Conservation (phyloP, 2,329 filamentous ascomycete species). For the Coleophoma crateriformis region DNA sequence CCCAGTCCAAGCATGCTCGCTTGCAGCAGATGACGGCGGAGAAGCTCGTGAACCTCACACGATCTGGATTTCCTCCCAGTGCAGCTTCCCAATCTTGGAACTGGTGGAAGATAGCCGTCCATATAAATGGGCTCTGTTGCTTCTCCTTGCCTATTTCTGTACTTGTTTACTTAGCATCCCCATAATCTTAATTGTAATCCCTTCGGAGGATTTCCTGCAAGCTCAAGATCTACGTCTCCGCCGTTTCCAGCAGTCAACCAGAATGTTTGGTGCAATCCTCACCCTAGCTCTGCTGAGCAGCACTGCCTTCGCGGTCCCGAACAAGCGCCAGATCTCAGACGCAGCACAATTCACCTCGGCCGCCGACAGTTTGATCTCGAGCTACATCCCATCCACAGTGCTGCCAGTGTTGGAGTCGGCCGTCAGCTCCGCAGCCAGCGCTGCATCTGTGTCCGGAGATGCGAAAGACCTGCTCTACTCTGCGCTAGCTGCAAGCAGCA, state of each 20-base stretch:
- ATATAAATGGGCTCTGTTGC: background rate
- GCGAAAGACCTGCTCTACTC: slow-evolving; percentile 20
- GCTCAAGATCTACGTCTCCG: background rate
- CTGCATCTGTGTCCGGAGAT: slow-evolving; percentile 23
- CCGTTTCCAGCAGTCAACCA: background rate
- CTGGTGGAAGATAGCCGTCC: background rate
- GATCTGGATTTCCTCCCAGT: background rate
- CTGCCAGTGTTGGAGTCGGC: slow-evolving; percentile 18
- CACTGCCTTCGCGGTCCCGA: slow-evolving; percentile 3
- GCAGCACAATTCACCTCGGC: slow-evolving; percentile 17
- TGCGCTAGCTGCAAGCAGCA: slow-evolving; percentile 16
- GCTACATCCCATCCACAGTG: slow-evolving; percentile 24
- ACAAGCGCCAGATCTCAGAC: slow-evolving; percentile 8
- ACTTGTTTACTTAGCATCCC: background rate
- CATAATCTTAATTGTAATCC: background rate
- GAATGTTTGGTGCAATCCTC: slow-evolving; percentile 6
- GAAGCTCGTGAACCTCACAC: background rate
- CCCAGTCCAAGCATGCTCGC: background rate
- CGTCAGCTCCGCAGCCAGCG: slow-evolving; percentile 21
- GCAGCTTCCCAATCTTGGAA: background rate
- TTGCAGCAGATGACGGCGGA: background rate
- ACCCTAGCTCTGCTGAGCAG: slow-evolving; percentile 7
- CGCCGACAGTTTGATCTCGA: slow-evolving; percentile 20
- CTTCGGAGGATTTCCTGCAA: too few relatives aligned
- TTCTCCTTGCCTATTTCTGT: background rate